Evolutionary conservation across 192 early-diverging fungal species (phyloP), one percentile per base, ranked within the genome.

Genomic region (Backusella liffmaniae): DNA sequence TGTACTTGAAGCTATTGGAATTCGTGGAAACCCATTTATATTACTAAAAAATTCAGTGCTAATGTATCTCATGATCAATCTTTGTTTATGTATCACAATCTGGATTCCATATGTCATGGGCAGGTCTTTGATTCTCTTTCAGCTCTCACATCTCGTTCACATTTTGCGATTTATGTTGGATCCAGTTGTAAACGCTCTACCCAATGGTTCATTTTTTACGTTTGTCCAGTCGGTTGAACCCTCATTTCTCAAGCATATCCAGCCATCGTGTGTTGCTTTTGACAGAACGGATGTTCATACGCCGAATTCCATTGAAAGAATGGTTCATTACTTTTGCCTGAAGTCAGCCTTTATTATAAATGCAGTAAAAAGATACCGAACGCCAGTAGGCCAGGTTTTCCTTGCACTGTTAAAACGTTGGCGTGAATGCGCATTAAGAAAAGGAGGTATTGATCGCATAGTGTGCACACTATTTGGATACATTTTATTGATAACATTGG

Each of bases 1-100:
- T 4, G 80, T 94, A 29, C 78, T 97, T 42, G 97, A 97, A 66
- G 90, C 95, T 34, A 86, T 98, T 73, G 97, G 97, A 5, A 88
- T 99, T 75, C 88, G 92, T 5, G 97, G 97, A 0, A 92, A 95
- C 5, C 73, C 92, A 15, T 84, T 88, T 71, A 85, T 92, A 66
- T 79, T 97, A 1, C 51, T 92, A 18, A 93, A 96, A 76, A 95
- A 96, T 78, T 93, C 92, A 46, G 81, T 90, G 13, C 83, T 97
- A 21, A 94, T 96, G 35, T 69, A 89, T 13, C 76, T 94, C 12
- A 77, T 97, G 73, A 90, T 97, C 37, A 77, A 87, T 37, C 80
- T 91, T 53, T 90, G 93, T 51, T 76, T 97, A 70, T 86, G 86
- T 15, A 77, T 86, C 30, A 88, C 92, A 13, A 83, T 90, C 9